These are phyloP conservation scores for Acanthamoeba triangularis DNA, from an alignment of 208 protist genomes.

Conservation along the genomic window DNA sequence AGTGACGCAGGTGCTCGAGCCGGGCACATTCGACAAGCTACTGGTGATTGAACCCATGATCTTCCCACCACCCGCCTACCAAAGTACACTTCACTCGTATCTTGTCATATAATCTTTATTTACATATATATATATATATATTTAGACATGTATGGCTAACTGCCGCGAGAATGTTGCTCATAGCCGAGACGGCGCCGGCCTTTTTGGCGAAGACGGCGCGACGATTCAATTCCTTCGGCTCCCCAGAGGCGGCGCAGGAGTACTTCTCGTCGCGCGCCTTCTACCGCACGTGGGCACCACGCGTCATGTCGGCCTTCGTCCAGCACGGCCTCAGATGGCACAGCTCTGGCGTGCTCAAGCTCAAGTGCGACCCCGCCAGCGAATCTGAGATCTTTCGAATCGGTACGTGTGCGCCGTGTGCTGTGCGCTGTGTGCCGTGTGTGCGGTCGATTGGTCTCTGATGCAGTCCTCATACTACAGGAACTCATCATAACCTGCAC, in stretches of 20 bases:
- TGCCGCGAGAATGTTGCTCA: background rate
- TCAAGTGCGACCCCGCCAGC: conserved; percentile 25
- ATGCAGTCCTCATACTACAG: background rate
- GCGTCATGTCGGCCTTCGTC: background rate
- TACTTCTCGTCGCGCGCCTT: background rate
- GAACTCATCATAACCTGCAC: conserved; percentile 3
- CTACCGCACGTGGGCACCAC: conserved; percentile 35
- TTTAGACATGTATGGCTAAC: background rate
- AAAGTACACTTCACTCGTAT: background rate
- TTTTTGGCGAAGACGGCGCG: background rate
- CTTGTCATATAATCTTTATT: no score
- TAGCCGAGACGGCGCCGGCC: background rate
- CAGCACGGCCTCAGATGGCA: background rate
- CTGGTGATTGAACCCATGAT: conserved; percentile 64
- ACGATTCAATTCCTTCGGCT: conserved; percentile 4
- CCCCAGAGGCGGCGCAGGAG: background rate
- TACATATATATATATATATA: no score
- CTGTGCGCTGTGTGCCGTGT: background rate
- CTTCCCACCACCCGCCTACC: conserved; percentile 12
- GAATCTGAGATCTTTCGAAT: conserved; percentile 21
- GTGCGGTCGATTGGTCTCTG: background rate
- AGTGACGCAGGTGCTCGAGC: background rate
- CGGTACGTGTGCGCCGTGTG: background rate
- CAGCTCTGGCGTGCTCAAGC: background rate
- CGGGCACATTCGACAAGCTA: conserved; percentile 35